Conservation (phyloP, 2,329 filamentous ascomycete species). For the Claviceps quebecensis region DNA sequence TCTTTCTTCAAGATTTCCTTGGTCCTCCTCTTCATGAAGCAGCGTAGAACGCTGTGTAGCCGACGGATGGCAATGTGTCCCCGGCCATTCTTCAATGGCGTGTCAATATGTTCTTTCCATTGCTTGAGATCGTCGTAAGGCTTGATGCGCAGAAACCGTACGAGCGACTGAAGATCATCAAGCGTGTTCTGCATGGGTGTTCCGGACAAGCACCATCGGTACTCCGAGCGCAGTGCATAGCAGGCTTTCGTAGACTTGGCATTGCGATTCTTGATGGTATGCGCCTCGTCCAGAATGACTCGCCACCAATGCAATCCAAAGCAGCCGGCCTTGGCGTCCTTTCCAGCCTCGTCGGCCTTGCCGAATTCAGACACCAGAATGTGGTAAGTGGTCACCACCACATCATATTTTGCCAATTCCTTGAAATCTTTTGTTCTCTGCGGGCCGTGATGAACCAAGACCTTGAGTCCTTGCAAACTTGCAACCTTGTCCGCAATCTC, state of each 20-base stretch:
- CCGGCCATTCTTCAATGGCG: conserved; percentile 77
- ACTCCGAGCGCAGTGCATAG: conserved; percentile 71
- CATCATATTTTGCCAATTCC: conserved; percentile 73
- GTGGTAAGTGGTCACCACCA: conserved; percentile 95
- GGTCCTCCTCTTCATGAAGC: conserved; percentile 97
- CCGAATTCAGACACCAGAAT: conserved; percentile 85
- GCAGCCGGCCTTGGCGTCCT: conserved; percentile 51
- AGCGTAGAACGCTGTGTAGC: conserved; percentile 70
- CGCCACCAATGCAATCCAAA: conserved; percentile 93
- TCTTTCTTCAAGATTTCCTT: conserved; percentile 92
- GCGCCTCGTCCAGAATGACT: conserved; percentile 88
- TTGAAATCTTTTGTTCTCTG: conserved; percentile 65
- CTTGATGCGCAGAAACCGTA: conserved; percentile 82
- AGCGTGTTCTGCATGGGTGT: conserved; percentile 98
- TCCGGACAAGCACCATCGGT: conserved; percentile 90
- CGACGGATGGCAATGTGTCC: conserved; percentile 81
- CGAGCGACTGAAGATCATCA: conserved; percentile 85
- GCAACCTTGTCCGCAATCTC: conserved; percentile 78
- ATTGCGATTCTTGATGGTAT: conserved; percentile 96
- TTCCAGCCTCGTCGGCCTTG: conserved; percentile 45
- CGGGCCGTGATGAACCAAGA: conserved; percentile 83
- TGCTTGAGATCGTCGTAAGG: conserved; percentile 75
- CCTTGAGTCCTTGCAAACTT: conserved; percentile 54
- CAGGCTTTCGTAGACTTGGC: conserved; percentile 91
- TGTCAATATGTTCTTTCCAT: conserved; percentile 86